A percentile compares a stretch with the other conserved stretches of the same genome.
phyloP scores from a whole-genome alignment of 208 protist genomes.

The Trypanosoma theileri region DNA sequence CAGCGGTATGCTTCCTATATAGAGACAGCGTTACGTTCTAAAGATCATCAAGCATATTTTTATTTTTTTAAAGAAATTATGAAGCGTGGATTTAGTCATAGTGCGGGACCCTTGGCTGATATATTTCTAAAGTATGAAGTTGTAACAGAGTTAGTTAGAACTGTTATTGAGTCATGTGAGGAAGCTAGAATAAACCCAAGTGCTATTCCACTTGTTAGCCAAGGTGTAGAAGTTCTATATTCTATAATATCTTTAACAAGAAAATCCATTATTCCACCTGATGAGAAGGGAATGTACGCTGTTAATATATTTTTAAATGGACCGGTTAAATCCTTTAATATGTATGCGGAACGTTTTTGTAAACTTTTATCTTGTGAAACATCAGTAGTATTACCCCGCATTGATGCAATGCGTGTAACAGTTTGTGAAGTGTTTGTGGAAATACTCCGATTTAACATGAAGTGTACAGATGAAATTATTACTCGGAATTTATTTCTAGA shows the following conservation, averaged over 20 bases:
- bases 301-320: conserved; percentile 33
- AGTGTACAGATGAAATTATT: conserved; percentile 43
- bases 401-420: conserved; percentile 33
- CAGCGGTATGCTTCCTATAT: conserved; percentile 35
- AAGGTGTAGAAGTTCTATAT: conserved; percentile 50
- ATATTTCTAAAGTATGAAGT: conserved; percentile 50
- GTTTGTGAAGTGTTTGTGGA: conserved; percentile 67
- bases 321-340: conserved; percentile 35
- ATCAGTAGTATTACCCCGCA: conserved; percentile 7
- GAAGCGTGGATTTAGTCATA: conserved; percentile 69
- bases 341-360: conserved; percentile 35
- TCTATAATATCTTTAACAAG: conserved; percentile 48
- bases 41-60: conserved; percentile 59
- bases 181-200: conserved; percentile 25
- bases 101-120: conserved; percentile 65
- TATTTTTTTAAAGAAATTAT: conserved; percentile 69
- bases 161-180: conserved; percentile 35
- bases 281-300: conserved; percentile 47
- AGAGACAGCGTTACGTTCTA: conserved; percentile 31
- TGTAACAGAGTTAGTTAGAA: conserved; percentile 32
- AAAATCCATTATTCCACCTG: conserved; percentile 53
- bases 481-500: conserved; percentile 44
- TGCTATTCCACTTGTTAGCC: conserved; percentile 31
- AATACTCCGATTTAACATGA: conserved; percentile 42
- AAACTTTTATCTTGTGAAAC: conserved; percentile 22